Evolutionary conservation across 805 yeast species (phyloP).

Genomic region (Yarrowia osloensis): DNA sequence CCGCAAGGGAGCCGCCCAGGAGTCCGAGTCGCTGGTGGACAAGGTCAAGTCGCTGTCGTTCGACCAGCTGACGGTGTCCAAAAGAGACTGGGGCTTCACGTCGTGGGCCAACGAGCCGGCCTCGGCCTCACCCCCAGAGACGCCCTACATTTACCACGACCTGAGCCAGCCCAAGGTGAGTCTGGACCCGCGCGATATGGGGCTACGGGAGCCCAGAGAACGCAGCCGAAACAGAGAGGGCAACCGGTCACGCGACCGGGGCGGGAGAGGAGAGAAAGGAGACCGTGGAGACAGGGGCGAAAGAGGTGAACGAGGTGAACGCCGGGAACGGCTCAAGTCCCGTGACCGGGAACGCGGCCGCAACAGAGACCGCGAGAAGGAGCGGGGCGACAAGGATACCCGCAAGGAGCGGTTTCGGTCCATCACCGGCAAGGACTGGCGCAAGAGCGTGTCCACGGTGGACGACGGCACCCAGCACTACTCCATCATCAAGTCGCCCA

Average conservation of each 20-base stretch:
- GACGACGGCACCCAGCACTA: constrained; percentile 11
- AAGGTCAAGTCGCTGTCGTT: constrained; percentile 20
- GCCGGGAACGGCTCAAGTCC: constrained; percentile 6
- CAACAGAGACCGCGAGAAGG: constrained; percentile 1
- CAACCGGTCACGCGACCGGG: not conserved
- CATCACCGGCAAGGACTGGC: constrained; percentile 18
- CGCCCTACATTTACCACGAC: constrained; percentile 20
- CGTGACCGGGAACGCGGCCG: not conserved
- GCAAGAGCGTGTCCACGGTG: not conserved
- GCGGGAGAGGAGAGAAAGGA: not conserved
- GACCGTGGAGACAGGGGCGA: not conserved
- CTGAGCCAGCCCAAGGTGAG: constrained; percentile 10
- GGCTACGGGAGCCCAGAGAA: not conserved
- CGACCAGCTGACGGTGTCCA: constrained; percentile 16
- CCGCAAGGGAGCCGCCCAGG: not conserved
- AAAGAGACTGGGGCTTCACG: constrained; percentile 17
- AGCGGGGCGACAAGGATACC: not conserved
- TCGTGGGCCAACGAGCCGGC: constrained; percentile 13
- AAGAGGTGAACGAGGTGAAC: not conserved
- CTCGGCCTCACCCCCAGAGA: constrained; percentile 10
- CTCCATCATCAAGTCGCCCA: constrained; percentile 3
- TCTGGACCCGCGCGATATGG: not conserved
- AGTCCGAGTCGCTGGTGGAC: constrained; percentile 5
- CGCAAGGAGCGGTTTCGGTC: constrained; percentile 15
- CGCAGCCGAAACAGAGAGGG: not conserved